Evolutionary conservation across 805 yeast genomes (phyloP).

Genomic region (Ascoidea rubescens): DNA sequence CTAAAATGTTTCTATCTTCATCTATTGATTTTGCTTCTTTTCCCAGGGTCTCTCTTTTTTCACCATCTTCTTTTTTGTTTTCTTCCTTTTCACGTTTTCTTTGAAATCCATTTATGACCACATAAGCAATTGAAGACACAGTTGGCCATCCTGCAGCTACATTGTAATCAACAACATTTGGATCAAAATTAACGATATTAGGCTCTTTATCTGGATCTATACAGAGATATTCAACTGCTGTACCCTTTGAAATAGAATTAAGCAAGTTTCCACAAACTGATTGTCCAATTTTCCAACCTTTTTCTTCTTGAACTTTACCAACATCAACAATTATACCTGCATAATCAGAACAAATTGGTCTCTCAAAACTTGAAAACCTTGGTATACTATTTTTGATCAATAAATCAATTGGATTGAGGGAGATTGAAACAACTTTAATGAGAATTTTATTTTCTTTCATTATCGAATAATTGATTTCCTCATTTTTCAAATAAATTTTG

Average conservation of each 20-base stretch:
- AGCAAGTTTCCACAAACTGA: neutral
- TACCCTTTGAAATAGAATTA: neutral
- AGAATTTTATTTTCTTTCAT: conserved; percentile 24
- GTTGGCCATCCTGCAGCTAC: conserved; percentile 21
- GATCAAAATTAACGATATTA: too few relatives aligned
- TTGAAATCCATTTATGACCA: conserved; percentile 29
- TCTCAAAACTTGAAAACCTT: conserved; percentile 32
- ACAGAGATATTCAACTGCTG: neutral
- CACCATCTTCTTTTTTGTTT: conserved; percentile 33
- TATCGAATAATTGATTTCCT: too few relatives aligned
- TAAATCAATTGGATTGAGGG: conserved; percentile 54
- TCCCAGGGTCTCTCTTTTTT: conserved; percentile 28
- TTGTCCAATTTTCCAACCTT: conserved; percentile 14
- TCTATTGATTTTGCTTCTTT: conserved; percentile 34
- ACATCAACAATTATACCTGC: conserved; percentile 43
- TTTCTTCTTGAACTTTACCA: conserved; percentile 22
- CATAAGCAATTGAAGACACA: conserved; percentile 56
- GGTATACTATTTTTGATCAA: conserved; percentile 30
- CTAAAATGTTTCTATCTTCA: conserved; percentile 34
- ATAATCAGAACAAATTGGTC: conserved; percentile 61
- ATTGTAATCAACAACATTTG: too few relatives aligned
- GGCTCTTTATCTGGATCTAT: too few relatives aligned
- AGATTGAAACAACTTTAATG: conserved; percentile 45
- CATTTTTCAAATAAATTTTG: too few relatives aligned
- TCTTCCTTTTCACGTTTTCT: conserved; percentile 46